A percentile compares a stretch with the other conserved stretches of the same genome.
Conservation (phyloP, 305 asterid species). For the Plantago coronopus region DNA sequence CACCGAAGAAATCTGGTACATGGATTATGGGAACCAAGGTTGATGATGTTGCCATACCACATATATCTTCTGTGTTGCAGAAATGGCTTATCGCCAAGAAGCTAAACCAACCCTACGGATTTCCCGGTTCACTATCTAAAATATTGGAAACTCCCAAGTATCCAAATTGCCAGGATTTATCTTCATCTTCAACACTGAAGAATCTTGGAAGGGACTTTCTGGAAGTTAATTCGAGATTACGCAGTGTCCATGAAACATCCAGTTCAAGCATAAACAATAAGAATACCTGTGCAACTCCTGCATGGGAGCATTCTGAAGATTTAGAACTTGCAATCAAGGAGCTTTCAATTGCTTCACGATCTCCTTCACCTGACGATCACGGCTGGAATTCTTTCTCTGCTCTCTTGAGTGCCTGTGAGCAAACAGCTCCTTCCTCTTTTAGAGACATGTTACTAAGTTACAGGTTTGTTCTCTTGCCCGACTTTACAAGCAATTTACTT, state of each 20-base stretch:
- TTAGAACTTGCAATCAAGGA: slow-evolving; percentile 55
- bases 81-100: slow-evolving; percentile 72
- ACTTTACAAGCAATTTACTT: slow-evolving; percentile 18
- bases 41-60: slow-evolving; percentile 43
- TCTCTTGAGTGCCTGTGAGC: slow-evolving; percentile 82
- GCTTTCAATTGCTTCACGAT: slow-evolving; percentile 63
- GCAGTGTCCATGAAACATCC: slow-evolving; percentile 32
- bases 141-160: slow-evolving; percentile 69
- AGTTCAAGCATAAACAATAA: slow-evolving; percentile 38
- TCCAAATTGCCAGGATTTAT: slow-evolving; percentile 24
- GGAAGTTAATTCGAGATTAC: slow-evolving; percentile 32
- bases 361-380: slow-evolving; percentile 48
- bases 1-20: slow-evolving; percentile 73
- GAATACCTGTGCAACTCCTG: slow-evolving; percentile 31
- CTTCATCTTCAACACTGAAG: slow-evolving; percentile 30
- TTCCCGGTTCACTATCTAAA: slow-evolving; percentile 63
- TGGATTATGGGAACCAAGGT: slow-evolving; percentile 56
- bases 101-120: slow-evolving; percentile 41
- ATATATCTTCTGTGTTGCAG: slow-evolving; percentile 66
- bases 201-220: slow-evolving; percentile 30
- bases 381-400: slow-evolving; percentile 69
- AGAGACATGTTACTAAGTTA: slow-evolving; percentile 47
- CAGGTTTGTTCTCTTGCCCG: slow-evolving; percentile 56
- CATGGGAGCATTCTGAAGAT: slow-evolving; percentile 46
- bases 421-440: slow-evolving; percentile 60